Percentiles rank a stretch among this genome's conserved stretches.
Evolutionary conservation across 352 stramenopile genomes (phyloP).

Genomic region (Sclerospora graminicola): DNA sequence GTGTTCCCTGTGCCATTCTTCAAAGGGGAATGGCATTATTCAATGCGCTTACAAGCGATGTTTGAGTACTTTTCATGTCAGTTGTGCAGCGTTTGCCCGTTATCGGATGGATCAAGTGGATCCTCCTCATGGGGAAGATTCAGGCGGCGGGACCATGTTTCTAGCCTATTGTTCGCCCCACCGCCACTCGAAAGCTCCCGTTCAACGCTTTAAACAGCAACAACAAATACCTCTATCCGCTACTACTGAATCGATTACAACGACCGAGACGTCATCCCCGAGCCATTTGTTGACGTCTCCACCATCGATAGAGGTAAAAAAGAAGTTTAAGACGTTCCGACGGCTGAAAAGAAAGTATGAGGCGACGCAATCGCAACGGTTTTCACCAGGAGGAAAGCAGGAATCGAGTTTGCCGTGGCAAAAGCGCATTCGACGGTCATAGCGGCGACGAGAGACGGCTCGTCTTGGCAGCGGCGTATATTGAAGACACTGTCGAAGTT

Average conservation of each 20-base stretch:
- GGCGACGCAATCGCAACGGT: slow-evolving; percentile 25
- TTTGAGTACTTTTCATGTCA: slow-evolving; percentile 71
- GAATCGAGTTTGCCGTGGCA: slow-evolving; percentile 34
- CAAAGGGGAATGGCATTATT: slow-evolving; percentile 45
- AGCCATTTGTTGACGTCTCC: slow-evolving; percentile 45
- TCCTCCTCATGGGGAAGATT: slow-evolving; percentile 19
- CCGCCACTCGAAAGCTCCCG: slow-evolving; percentile 22
- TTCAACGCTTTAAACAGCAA: slow-evolving; percentile 2
- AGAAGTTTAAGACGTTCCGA: slow-evolving; percentile 58
- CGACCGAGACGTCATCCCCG: slow-evolving; percentile 21
- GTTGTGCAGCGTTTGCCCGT: slow-evolving; percentile 46
- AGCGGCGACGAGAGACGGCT: slow-evolving; percentile 28
- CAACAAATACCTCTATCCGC: slow-evolving; percentile 1
- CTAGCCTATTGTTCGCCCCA: slow-evolving; percentile 59
- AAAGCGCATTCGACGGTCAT: slow-evolving; percentile 48
- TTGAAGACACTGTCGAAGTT: slow-evolving; percentile 58
- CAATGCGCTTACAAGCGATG: slow-evolving; percentile 72
- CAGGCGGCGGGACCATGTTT: slow-evolving; percentile 42
- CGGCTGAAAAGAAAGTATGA: slow-evolving; percentile 69
- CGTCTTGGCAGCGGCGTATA: slow-evolving; percentile 40
- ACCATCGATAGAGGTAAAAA: slow-evolving; percentile 25
- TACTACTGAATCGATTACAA: slow-evolving; percentile 11
- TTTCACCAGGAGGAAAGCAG: slow-evolving; percentile 10
- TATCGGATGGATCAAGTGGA: slow-evolving; percentile 53
- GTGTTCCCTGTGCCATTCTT: slow-evolving; percentile 65